These are phyloP conservation scores for Lentinula lateritia DNA, from an alignment of 768 basidiomycete genomes.

Conservation along the genomic window DNA sequence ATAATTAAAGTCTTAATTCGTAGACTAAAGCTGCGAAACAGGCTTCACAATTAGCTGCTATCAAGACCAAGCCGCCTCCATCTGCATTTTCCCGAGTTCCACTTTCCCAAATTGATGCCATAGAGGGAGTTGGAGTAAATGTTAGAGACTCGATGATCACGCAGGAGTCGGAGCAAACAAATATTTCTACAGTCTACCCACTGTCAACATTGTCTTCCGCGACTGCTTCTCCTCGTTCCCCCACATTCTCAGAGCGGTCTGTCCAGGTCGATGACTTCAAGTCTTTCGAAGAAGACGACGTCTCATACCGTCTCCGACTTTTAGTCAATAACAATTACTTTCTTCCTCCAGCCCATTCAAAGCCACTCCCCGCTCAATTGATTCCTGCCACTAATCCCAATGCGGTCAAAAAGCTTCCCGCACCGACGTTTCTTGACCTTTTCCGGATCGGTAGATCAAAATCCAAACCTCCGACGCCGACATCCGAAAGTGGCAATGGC, in stretches of 20 bases:
- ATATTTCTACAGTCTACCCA: constrained; percentile 56
- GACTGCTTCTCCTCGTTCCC: constrained; percentile 55
- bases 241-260: constrained; percentile 46
- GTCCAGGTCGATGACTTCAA: constrained; percentile 40
- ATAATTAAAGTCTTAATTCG: no score
- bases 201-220: constrained; percentile 73
- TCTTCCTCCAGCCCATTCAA: constrained; percentile 81
- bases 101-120: constrained; percentile 27
- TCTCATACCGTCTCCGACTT: constrained; percentile 77
- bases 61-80: constrained; percentile 26
- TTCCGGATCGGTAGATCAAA: constrained; percentile 66
- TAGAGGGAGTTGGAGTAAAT: constrained; percentile 24
- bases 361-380: constrained; percentile 68
- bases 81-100: constrained; percentile 47
- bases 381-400: constrained; percentile 27
- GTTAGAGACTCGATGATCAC: constrained; percentile 45
- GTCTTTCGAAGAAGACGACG: constrained; percentile 67
- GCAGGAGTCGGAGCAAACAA: constrained; percentile 51
- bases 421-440: constrained; percentile 63
- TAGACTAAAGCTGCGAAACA: constrained; percentile 2
- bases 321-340: constrained; percentile 87
- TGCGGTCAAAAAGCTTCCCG: constrained; percentile 39
- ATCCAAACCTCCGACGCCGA: constrained; percentile 56
- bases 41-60: constrained; percentile 1
- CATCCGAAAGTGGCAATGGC: constrained; percentile 21